Conservation (phyloP, 2,329 filamentous ascomycete species). For the Phialophora tarda region DNA sequence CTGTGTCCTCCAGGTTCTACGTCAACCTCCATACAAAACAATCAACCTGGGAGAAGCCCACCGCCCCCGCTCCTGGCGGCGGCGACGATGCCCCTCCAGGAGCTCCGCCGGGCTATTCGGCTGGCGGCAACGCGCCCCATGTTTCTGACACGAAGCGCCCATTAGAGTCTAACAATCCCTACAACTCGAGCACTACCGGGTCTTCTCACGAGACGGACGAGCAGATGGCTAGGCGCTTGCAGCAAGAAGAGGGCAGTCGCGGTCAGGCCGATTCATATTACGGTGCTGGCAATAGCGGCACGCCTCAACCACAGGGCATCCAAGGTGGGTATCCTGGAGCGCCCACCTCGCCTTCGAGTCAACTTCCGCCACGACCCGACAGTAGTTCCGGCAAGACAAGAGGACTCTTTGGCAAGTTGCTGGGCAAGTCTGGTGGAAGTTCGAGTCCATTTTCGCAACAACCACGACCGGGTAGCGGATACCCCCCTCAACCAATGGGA, state of each 20-base stretch:
- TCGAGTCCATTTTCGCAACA: constrained; percentile 35
- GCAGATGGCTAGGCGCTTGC: constrained; percentile 73
- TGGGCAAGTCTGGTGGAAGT: constrained; percentile 50
- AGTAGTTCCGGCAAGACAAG: constrained; percentile 46
- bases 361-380: constrained; percentile 42
- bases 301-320: constrained; percentile 30
- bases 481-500: constrained; percentile 25
- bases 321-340: constrained; percentile 41
- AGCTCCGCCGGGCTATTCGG: constrained; percentile 71
- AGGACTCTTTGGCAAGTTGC: constrained; percentile 58
- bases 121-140: constrained; percentile 53
- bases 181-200: constrained; percentile 52
- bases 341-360: constrained; percentile 49
- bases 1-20: constrained; percentile 72
- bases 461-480: constrained; percentile 22
- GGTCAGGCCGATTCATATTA: constrained; percentile 59
- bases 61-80: constrained; percentile 65
- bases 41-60: constrained; percentile 89
- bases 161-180: constrained; percentile 74
- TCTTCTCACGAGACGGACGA: constrained; percentile 64
- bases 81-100: constrained; percentile 58
- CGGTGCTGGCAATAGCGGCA: constrained; percentile 30
- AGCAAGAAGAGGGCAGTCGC: constrained; percentile 77
- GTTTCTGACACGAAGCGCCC: constrained; percentile 50
- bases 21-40: constrained; percentile 86